Conservation (phyloP, 2,329 filamentous ascomycete species). For the Bipolaris bicolor region DNA sequence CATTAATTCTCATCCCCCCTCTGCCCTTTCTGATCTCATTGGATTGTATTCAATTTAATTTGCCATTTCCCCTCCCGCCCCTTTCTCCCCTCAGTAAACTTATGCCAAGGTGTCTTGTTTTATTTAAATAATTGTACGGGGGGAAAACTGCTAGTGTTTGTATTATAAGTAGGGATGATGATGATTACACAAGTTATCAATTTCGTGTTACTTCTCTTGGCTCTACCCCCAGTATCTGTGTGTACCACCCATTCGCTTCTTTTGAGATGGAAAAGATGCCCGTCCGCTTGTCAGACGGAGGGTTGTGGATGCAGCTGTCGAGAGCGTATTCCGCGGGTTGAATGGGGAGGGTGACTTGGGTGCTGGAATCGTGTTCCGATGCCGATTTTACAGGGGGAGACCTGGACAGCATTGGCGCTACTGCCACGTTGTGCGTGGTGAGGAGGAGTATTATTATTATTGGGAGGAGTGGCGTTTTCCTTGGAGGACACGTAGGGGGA, state of each 20-base stretch:
- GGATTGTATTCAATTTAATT: too few species aligned
- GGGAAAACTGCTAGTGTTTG: too few species aligned
- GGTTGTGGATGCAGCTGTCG: background rate
- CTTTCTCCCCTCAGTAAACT: too few species aligned
- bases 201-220: background rate
- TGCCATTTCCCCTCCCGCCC: too few species aligned
- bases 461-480: background rate
- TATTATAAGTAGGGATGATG: background rate
- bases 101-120: too few species aligned
- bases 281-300: background rate
- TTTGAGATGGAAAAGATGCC: background rate
- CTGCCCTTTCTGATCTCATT: too few species aligned
- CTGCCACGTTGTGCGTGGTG: too few species aligned
- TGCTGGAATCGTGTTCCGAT: constrained; percentile 20
- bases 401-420: background rate
- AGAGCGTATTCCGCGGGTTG: background rate
- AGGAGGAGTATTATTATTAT: background rate
- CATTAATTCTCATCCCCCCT: too few species aligned
- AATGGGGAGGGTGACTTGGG: background rate
- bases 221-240: too few species aligned
- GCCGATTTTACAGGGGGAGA: constrained; percentile 12
- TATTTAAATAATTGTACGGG: too few species aligned
- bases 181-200: background rate
- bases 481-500: background rate
- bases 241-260: too few species aligned